A percentile compares a stretch with the other conserved stretches of the same genome.
Conservation (phyloP, 179 eudicot genomes). For the Pouteria campechiana region DNA sequence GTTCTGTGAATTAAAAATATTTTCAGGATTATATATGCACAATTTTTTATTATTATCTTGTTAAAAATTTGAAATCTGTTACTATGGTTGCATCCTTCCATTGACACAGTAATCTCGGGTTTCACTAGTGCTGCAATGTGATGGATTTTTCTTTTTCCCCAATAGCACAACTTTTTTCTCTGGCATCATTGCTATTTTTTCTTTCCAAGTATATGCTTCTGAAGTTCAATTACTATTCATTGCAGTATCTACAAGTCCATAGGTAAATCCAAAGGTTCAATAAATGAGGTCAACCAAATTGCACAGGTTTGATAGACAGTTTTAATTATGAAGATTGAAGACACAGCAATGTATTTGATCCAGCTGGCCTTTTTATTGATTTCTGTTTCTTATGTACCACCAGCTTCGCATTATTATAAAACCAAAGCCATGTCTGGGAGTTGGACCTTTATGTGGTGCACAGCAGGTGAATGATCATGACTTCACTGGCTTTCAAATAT, state of each 20-base stretch:
- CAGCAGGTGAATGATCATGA: conserved; percentile 50
- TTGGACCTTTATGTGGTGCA: conserved; percentile 81
- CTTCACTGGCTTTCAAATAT: background rate
- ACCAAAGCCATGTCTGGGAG: conserved; percentile 75
- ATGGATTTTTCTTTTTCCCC: too few species aligned
- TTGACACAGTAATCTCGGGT: too few species aligned
- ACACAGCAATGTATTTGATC: background rate
- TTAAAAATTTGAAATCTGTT: too few species aligned
- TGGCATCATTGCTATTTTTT: background rate
- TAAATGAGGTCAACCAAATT: conserved; percentile 82
- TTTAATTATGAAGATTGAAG: background rate
- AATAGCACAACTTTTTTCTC: too few species aligned
- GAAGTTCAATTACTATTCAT: background rate
- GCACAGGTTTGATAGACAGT: conserved; percentile 65
- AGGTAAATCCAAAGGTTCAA: conserved; percentile 66
- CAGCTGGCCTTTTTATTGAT: background rate
- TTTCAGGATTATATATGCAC: too few species aligned
- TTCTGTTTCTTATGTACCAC: conserved; percentile 4
- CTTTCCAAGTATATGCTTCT: background rate
- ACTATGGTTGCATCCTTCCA: too few species aligned
- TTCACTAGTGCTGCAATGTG: too few species aligned
- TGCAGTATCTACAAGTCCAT: conserved; percentile 86
- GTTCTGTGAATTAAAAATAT: too few species aligned
- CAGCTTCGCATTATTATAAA: conserved; percentile 78
- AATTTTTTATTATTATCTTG: too few species aligned